Evolutionary conservation across 2,329 filamentous ascomycete genomes (phyloP).

Genomic region (Colletotrichum simmondsii): DNA sequence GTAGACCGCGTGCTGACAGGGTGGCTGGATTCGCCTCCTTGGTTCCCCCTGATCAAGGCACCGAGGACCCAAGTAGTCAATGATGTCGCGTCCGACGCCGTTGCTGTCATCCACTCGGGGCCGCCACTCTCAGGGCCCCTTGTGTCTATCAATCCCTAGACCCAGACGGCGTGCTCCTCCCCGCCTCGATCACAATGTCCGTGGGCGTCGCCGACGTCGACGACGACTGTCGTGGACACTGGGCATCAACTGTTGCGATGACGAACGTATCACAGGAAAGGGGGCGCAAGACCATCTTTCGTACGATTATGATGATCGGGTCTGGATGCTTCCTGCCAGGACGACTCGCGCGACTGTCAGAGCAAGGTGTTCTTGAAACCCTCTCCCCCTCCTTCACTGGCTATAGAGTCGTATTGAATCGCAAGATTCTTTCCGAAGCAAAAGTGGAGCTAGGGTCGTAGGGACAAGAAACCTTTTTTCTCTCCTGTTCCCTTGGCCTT

Average conservation of each 20-base stretch:
- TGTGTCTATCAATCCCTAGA: conserved; percentile 23
- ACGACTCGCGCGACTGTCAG: conserved; percentile 29
- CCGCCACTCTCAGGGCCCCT: background rate
- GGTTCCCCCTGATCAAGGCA: background rate
- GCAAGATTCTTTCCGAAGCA: conserved; percentile 32
- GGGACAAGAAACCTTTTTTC: conserved; percentile 27
- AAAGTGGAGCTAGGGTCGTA: conserved; percentile 28
- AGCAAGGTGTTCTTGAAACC: conserved; percentile 31
- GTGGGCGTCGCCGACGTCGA: background rate
- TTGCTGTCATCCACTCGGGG: conserved; percentile 8
- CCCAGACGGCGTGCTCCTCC: conserved; percentile 6
- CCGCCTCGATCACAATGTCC: conserved; percentile 9
- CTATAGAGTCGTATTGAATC: conserved; percentile 28
- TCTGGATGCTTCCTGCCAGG: conserved; percentile 6
- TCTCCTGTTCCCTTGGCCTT: background rate
- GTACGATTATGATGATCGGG: conserved; percentile 25
- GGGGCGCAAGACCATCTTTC: conserved; percentile 1
- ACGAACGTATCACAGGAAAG: conserved; percentile 9
- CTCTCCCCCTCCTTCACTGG: conserved; percentile 15
- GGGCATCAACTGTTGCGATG: conserved; percentile 2
- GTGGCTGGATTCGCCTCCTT: conserved; percentile 6
- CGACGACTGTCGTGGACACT: background rate
- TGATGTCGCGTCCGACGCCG: conserved; percentile 2
- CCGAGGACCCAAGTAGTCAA: background rate
- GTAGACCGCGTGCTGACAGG: background rate